phyloP scores from a whole-genome alignment of 208 protist species.

The Leishmania aethiopica region DNA sequence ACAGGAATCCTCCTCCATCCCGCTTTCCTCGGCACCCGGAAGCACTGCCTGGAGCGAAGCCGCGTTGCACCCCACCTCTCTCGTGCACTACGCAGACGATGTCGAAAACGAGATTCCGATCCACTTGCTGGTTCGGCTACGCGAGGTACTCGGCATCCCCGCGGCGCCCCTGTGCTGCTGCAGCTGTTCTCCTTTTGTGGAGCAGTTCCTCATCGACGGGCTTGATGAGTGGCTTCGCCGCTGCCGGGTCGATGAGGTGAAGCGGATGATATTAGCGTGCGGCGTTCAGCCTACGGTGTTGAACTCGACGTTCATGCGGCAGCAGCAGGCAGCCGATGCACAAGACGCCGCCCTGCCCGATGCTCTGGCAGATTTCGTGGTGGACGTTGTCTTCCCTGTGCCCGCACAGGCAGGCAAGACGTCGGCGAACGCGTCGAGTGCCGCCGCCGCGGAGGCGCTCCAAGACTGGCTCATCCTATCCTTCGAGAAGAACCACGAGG shows the following conservation, averaged over 20 bases:
- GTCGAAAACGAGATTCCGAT: constrained; percentile 55
- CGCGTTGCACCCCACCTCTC: constrained; percentile 44
- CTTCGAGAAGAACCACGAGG: constrained; percentile 76
- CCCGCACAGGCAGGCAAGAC: neutral
- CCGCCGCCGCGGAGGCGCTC: constrained; percentile 8
- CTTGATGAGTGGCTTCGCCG: constrained; percentile 70
- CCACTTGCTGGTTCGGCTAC: constrained; percentile 46
- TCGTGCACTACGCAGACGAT: constrained; percentile 42
- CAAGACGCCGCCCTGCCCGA: constrained; percentile 19
- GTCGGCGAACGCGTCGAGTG: constrained; percentile 1
- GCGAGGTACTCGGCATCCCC: constrained; percentile 36
- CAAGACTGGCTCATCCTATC: constrained; percentile 78
- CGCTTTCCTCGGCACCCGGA: neutral
- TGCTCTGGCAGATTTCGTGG: constrained; percentile 75
- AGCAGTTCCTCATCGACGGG: constrained; percentile 86
- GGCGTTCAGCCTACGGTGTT: constrained; percentile 68
- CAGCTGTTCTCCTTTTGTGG: constrained; percentile 40
- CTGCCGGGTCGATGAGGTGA: constrained; percentile 38
- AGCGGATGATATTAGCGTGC: constrained; percentile 66
- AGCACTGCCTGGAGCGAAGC: constrained; percentile 33
- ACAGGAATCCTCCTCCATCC: neutral
- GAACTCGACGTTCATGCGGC: constrained; percentile 34
- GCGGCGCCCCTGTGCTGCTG: constrained; percentile 1
- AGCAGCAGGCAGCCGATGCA: neutral
- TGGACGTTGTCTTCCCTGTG: constrained; percentile 84